phyloP scores from a whole-genome alignment of 1,139 yeast genomes.

The Hyphopichia pseudoburtonii region DNA sequence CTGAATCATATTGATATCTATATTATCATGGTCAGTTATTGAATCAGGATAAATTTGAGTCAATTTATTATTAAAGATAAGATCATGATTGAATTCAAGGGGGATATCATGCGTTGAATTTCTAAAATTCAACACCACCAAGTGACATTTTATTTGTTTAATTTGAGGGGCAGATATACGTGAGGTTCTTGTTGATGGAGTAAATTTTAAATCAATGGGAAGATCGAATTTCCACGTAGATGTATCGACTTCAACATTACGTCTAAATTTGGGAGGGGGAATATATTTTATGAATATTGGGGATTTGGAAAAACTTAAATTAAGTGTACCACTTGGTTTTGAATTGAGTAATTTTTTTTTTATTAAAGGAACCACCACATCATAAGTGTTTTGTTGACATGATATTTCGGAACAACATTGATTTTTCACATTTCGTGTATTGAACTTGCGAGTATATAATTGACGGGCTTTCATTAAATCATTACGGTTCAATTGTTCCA shows the following conservation, averaged over 20 bases:
- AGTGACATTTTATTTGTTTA: constrained; percentile 28
- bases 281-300: constrained; percentile 30
- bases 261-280: constrained; percentile 28
- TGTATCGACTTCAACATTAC: constrained; percentile 8
- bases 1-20: constrained; percentile 20
- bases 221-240: constrained; percentile 28
- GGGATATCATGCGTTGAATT: constrained; percentile 36
- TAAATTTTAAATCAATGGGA: constrained; percentile 25
- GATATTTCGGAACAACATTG: constrained; percentile 12
- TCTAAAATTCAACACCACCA: constrained; percentile 33
- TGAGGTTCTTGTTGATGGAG: constrained; percentile 6
- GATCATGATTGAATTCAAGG: constrained; percentile 41
- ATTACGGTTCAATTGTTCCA: constrained; percentile 18
- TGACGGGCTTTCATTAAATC: constrained; percentile 19
- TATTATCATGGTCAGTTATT: constrained; percentile 24
- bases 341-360: constrained; percentile 13
- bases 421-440: constrained; percentile 7
- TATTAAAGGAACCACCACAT: constrained; percentile 13
- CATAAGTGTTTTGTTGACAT: constrained; percentile 7
- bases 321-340: constrained; percentile 18
- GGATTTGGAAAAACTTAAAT: constrained; percentile 26
- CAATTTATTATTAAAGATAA: constrained; percentile 27
- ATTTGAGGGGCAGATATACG: constrained; percentile 26
- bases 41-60: constrained; percentile 7
- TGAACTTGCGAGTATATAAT: constrained; percentile 13